These are phyloP conservation scores for Candida dendrica DNA, from an alignment of 805 yeast species.

Conservation along the genomic window DNA sequence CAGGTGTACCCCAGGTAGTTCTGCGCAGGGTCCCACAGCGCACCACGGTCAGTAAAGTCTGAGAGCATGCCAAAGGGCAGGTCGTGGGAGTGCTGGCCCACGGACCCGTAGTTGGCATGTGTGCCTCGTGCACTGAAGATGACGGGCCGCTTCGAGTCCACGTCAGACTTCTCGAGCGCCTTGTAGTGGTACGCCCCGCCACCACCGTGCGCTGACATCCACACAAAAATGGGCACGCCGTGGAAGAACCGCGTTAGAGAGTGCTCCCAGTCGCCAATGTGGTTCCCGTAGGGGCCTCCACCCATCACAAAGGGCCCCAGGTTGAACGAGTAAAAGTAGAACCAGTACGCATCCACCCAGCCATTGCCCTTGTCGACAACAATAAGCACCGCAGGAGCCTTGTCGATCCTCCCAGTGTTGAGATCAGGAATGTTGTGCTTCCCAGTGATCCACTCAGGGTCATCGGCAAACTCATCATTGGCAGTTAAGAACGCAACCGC, in stretches of 20 bases:
- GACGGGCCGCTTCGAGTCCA: slow-evolving; percentile 48
- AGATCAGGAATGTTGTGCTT: slow-evolving; percentile 56
- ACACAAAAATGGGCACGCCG: slow-evolving; percentile 73
- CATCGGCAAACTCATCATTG: slow-evolving; percentile 59
- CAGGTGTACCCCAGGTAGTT: slow-evolving; percentile 78
- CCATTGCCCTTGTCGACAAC: slow-evolving; percentile 92
- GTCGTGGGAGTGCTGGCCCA: slow-evolving; percentile 94
- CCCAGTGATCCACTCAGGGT: slow-evolving; percentile 88
- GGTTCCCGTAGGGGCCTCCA: slow-evolving; percentile 93
- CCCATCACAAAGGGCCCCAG: slow-evolving; percentile 98
- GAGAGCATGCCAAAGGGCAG: slow-evolving; percentile 84
- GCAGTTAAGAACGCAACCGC: slow-evolving; percentile 53
- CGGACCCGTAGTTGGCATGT: slow-evolving; percentile 94
- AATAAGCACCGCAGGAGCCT: slow-evolving; percentile 76
- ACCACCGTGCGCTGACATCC: slow-evolving; percentile 99
- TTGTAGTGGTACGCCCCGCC: slow-evolving; percentile 82
- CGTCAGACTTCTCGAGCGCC: slow-evolving; percentile 48
- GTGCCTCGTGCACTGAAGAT: slow-evolving; percentile 92
- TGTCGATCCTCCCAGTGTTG: slow-evolving; percentile 58
- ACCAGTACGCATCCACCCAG: slow-evolving; percentile 95
- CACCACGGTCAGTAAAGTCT: slow-evolving; percentile 93
- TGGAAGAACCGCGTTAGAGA: slow-evolving; percentile 76
- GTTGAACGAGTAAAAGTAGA: slow-evolving; percentile 89
- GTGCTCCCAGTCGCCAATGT: slow-evolving; percentile 98
- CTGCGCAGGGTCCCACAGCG: slow-evolving; percentile 87